phyloP scores from a whole-genome alignment of 345 rosid species.

The Heritiera littoralis region DNA sequence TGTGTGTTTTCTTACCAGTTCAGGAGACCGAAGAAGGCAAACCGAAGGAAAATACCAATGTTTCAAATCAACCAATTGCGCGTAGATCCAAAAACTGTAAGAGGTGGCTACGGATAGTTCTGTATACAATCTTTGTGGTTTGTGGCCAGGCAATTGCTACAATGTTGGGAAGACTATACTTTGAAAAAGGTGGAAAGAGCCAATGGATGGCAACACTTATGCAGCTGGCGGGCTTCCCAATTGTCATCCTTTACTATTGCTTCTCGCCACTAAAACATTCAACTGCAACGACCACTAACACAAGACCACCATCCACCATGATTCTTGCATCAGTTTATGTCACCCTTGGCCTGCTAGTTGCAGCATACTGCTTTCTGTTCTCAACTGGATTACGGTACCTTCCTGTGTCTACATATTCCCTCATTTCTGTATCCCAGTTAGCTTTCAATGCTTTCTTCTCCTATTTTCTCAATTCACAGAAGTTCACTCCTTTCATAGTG shows the following conservation, averaged over 20 bases:
- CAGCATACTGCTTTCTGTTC: constrained; percentile 27
- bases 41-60: background rate
- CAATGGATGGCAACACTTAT: constrained; percentile 51
- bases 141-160: constrained; percentile 42
- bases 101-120: constrained; percentile 18
- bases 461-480: constrained; percentile 44
- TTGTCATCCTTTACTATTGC: constrained; percentile 48
- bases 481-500: constrained; percentile 43
- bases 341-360: constrained; percentile 36
- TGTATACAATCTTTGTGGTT: constrained; percentile 34
- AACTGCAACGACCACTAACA: background rate
- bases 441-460: constrained; percentile 62
- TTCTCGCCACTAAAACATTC: constrained; percentile 24
- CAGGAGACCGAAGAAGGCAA: constrained; percentile 26
- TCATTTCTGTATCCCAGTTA: constrained; percentile 46
- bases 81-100: background rate
- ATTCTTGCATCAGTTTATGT: constrained; percentile 29
- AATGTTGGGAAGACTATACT: constrained; percentile 50
- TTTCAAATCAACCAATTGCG: background rate
- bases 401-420: constrained; percentile 48
- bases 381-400: constrained; percentile 34
- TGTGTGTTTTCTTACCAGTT: constrained; percentile 14
- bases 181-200: constrained; percentile 49
- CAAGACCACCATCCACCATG: background rate
- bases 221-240: constrained; percentile 51